Percentiles rank a stretch among this genome's conserved stretches.
Conservation (phyloP, 306 rosid genomes). For the Castanea sativa region DNA sequence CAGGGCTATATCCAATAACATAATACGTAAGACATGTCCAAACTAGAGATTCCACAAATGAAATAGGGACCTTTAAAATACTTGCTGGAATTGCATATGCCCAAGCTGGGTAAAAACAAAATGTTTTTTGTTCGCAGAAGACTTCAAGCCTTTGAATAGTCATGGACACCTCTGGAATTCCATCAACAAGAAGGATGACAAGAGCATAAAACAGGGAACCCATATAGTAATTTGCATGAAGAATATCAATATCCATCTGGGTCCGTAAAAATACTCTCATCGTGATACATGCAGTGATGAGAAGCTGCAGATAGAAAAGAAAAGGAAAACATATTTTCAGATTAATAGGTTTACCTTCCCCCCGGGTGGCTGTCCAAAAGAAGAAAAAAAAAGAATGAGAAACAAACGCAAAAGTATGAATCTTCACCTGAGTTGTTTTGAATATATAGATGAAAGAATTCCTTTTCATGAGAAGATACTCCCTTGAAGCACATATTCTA, state of each 20-base stretch:
- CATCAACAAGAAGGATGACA: conserved; percentile 31
- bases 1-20: conserved; percentile 53
- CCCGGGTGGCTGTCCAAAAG: too few relatives aligned
- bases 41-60: conserved; percentile 35
- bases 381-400: neutral
- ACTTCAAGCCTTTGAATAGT: conserved; percentile 40
- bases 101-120: conserved; percentile 50
- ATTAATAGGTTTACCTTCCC: neutral
- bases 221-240: conserved; percentile 38
- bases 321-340: neutral
- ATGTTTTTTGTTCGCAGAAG: conserved; percentile 38
- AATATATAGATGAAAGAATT: conserved; percentile 33
- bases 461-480: conserved; percentile 45
- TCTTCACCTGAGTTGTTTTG: conserved; percentile 40
- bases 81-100: conserved; percentile 53
- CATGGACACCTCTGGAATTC: conserved; percentile 43
- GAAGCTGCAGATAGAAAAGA: conserved; percentile 32
- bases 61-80: conserved; percentile 45
- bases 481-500: conserved; percentile 43
- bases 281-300: conserved; percentile 29
- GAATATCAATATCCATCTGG: conserved; percentile 30
- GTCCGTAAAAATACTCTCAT: conserved; percentile 50
- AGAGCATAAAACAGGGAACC: conserved; percentile 40
- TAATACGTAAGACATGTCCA: conserved; percentile 56
- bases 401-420: neutral